Conservation (phyloP, 2,329 filamentous ascomycete species). For the Fusarium ramigenum region DNA sequence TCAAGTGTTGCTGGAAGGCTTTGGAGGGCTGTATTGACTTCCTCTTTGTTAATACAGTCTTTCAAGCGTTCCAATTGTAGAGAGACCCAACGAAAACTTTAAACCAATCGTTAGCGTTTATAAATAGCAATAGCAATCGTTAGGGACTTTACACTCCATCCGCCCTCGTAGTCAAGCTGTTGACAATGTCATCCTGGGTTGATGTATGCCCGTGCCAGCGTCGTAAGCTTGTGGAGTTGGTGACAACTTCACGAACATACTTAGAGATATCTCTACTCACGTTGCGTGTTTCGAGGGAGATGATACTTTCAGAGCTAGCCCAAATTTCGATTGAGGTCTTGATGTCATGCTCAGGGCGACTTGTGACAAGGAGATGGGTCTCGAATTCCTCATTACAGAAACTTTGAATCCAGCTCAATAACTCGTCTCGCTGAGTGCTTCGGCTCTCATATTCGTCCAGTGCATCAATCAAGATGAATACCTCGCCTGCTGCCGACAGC, state of each 20-base stretch:
- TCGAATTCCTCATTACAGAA: fast-evolving
- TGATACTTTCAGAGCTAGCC: fast-evolving
- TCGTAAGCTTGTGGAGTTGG: fast-evolving
- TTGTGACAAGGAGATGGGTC: fast-evolving
- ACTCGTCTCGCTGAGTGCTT: fast-evolving
- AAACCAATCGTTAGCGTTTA: fast-evolving
- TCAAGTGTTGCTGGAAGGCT: fast-evolving
- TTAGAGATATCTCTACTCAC: fast-evolving
- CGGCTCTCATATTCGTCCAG: fast-evolving
- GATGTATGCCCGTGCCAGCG: neutral
- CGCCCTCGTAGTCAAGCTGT: fast-evolving
- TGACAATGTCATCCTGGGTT: fast-evolving
- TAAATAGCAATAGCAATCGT: no score
- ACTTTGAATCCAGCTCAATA: fast-evolving
- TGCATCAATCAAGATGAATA: fast-evolving
- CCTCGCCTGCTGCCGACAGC: fast-evolving
- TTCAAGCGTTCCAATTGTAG: fast-evolving
- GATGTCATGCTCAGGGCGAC: fast-evolving
- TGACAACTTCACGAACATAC: fast-evolving
- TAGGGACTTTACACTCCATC: neutral
- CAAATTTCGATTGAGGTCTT: fast-evolving
- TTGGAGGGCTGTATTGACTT: fast-evolving
- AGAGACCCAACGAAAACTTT: neutral
- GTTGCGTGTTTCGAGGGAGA: fast-evolving
- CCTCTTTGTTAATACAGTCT: neutral